Conservation (phyloP, 202 grass and related monocot genomes). For the Digitaria exilis region DNA sequence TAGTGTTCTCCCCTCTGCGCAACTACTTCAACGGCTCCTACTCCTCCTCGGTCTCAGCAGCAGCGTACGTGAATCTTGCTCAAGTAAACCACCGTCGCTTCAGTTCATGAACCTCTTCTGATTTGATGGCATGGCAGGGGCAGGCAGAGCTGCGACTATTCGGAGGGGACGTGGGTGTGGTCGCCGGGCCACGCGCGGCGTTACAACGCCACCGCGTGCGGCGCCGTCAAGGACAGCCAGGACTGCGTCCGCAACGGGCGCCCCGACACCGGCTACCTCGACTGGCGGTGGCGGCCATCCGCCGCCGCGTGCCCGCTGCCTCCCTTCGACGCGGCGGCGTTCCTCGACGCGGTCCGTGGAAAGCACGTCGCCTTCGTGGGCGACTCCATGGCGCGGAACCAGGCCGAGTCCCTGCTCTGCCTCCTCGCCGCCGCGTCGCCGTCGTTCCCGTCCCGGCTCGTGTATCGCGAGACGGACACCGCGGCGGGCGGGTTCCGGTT, state of each 20-base stretch:
- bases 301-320: conserved; percentile 32
- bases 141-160: conserved; percentile 30
- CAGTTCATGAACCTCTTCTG: not conserved
- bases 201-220: conserved; percentile 50
- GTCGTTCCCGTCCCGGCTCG: not conserved
- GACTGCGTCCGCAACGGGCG: conserved; percentile 57
- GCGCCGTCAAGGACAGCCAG: conserved; percentile 38
- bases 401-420: conserved; percentile 10
- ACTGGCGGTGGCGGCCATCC: conserved; percentile 58
- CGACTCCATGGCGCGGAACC: conserved; percentile 43
- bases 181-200: too few relatives aligned
- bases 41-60: not conserved
- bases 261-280: conserved; percentile 46
- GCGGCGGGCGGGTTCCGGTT: conserved; percentile 26
- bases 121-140: not conserved
- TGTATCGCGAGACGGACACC: not conserved
- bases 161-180: conserved; percentile 38
- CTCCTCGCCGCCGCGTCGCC: not conserved
- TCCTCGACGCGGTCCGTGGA: conserved; percentile 19
- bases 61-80: not conserved
- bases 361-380: not conserved
- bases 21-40: conserved; percentile 27
- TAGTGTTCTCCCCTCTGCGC: not conserved
- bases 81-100: not conserved
- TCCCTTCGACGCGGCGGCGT: conserved; percentile 25